Conservation (phyloP, 352 stramenopile species). For the Pythium brachiatum region DNA sequence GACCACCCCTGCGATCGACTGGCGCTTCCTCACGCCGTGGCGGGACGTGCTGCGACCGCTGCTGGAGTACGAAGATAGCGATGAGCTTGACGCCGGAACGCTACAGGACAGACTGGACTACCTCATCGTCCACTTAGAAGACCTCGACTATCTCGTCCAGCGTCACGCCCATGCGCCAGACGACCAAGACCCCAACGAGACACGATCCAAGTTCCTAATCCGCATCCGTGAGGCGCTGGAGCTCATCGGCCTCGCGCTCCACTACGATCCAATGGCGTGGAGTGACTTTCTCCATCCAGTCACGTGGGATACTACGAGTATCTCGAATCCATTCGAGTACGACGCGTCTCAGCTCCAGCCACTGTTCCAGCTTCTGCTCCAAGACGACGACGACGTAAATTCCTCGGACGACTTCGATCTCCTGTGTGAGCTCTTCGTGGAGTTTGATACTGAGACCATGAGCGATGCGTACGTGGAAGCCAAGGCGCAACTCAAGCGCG, state of each 20-base stretch:
- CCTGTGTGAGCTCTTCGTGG: not conserved
- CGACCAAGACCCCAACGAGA: not conserved
- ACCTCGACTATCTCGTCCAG: not conserved
- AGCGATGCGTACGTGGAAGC: not conserved
- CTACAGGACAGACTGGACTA: constrained; percentile 7
- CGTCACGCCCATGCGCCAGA: not conserved
- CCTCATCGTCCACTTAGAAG: constrained; percentile 1
- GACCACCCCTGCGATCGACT: not conserved
- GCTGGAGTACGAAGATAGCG: constrained; percentile 2
- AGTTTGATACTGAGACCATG: not conserved
- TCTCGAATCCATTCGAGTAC: not conserved
- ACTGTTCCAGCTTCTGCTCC: not conserved
- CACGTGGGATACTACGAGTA: not conserved
- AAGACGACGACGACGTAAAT: not conserved
- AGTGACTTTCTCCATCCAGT: not conserved
- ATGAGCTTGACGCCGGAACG: constrained; percentile 4
- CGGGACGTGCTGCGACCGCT: not conserved
- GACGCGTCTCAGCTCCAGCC: constrained; percentile 5
- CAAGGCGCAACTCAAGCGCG: not conserved
- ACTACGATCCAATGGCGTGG: constrained; percentile 8
- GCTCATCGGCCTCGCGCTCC: constrained; percentile 9
- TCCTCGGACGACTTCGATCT: not conserved
- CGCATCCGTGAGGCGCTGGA: constrained; percentile 6
- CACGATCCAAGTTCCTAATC: not conserved
- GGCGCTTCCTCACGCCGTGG: constrained; percentile 24